Evolutionary conservation across 208 protist genomes (phyloP), one percentile per base, ranked within the genome.

Genomic region (Trypanosoma brucei): DNA sequence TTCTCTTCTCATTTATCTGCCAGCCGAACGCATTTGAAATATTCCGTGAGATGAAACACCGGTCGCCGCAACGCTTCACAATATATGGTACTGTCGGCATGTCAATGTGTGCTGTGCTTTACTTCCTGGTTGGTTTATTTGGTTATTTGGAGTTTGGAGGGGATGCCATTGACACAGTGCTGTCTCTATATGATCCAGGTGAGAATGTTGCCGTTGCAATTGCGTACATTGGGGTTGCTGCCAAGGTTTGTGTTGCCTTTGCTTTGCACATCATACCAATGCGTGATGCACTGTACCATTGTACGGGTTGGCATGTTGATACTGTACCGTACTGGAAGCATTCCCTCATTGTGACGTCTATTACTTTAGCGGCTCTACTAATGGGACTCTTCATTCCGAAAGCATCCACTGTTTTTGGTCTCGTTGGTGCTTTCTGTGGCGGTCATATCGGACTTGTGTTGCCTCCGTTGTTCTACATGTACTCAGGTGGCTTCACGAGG

Each of bases 211-310:
- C 79, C 56, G 75, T 91, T 33, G 79, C 79, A 9, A 66, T 86
- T n/a, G 78, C 84, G 13, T 91, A 86, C 78, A 37, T 90, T 34
- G 81, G 80, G 3, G 60, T 93, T 38, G 71, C 81, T 0, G 65
- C 89, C 40, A 91, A 87, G 48, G 46, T 91, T 39, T 88, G 81
- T 61, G 79, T 91, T 1, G 84, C 81, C 36, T 91, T 91, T 45
- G 72, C 84, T 3, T 65, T 91, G 39, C 79, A 86, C 62, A 79
- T 88, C 61, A 59, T 86, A 33, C 84, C 84, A 6, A 77, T 68
- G 49, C 84, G 84, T 42, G 84, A 91, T 60, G 53, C 84, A 11
- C 54, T 83, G 9, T 70, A 86, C 55, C 81, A 91, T 54, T 55
- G 83, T 58, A 45, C 85, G 33, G 69, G 70, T 22, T 84, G 76